Evolutionary conservation across 441 rosid species (phyloP).

Genomic region (Arabidopsis lyrata): DNA sequence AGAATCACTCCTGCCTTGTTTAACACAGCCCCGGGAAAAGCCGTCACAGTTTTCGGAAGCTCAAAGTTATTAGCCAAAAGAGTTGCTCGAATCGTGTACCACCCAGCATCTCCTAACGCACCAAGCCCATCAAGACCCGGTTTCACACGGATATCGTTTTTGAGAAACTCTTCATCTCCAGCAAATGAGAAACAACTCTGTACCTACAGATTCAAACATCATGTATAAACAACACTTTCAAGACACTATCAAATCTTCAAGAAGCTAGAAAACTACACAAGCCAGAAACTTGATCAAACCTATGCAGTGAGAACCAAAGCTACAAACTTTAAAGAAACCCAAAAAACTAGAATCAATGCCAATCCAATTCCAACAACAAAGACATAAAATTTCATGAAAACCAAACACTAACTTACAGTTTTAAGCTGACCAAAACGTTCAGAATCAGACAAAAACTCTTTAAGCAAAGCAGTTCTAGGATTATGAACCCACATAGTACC

Average conservation of each 20-base stretch:
- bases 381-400: not conserved
- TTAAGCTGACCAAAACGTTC: slow-evolving; percentile 74
- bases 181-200: slow-evolving; percentile 65
- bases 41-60: slow-evolving; percentile 64
- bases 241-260: not conserved
- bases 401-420: slow-evolving; percentile 46
- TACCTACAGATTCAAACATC: slow-evolving; percentile 50
- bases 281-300: not conserved
- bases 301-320: not conserved
- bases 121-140: slow-evolving; percentile 87
- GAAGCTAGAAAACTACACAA: not conserved
- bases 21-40: slow-evolving; percentile 56
- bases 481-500: slow-evolving; percentile 95
- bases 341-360: not conserved
- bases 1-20: slow-evolving; percentile 75
- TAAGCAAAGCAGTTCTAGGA: slow-evolving; percentile 70
- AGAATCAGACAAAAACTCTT: slow-evolving; percentile 59
- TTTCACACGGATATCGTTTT: slow-evolving; percentile 78
- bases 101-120: slow-evolving; percentile 84
- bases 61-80: slow-evolving; percentile 72
- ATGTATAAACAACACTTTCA: not conserved
- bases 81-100: slow-evolving; percentile 73
- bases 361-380: not conserved
- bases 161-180: slow-evolving; percentile 61
- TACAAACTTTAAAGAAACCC: slow-evolving; percentile 8